phyloP scores from a whole-genome alignment of 768 basidiomycete species.

The Sutorius australiensis region DNA sequence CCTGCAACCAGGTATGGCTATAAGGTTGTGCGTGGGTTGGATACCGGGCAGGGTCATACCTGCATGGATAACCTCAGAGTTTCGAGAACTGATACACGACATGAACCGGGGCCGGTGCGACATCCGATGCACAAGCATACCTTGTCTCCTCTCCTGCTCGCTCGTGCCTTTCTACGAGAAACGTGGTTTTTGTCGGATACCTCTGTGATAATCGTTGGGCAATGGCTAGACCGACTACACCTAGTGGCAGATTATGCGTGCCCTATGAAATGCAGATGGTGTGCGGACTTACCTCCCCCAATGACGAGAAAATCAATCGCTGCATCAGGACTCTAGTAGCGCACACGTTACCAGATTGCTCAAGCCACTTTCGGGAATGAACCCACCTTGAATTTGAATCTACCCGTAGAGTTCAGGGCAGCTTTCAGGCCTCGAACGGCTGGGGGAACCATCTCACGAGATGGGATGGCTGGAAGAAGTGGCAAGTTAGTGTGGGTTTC shows the following conservation, averaged over 20 bases:
- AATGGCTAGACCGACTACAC: slow-evolving; percentile 83
- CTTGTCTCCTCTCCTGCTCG: slow-evolving; percentile 84
- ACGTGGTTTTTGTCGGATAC: slow-evolving; percentile 68
- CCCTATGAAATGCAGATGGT: not conserved
- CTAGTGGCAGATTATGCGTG: slow-evolving; percentile 32
- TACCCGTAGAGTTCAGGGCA: slow-evolving; percentile 58
- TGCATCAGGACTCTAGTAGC: slow-evolving; percentile 55
- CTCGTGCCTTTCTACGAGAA: slow-evolving; percentile 74
- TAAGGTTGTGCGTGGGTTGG: not conserved
- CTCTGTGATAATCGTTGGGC: slow-evolving; percentile 66
- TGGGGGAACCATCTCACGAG: slow-evolving; percentile 27
- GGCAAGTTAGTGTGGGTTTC: not conserved
- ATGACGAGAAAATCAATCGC: slow-evolving; percentile 82
- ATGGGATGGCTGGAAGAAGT: not conserved
- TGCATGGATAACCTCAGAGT: slow-evolving; percentile 94
- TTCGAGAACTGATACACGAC: slow-evolving; percentile 61
- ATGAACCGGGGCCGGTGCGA: not conserved
- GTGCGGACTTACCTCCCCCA: slow-evolving; percentile 62
- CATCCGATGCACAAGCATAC: slow-evolving; percentile 31
- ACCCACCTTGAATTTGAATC: slow-evolving; percentile 58
- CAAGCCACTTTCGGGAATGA: not conserved
- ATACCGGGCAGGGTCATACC: slow-evolving; percentile 38
- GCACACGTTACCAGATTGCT: not conserved
- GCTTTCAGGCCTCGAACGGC: slow-evolving; percentile 49
- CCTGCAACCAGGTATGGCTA: slow-evolving; percentile 39